Evolutionary conservation across 345 rosid species (phyloP).

Genomic region (Sisymbrium irio): DNA sequence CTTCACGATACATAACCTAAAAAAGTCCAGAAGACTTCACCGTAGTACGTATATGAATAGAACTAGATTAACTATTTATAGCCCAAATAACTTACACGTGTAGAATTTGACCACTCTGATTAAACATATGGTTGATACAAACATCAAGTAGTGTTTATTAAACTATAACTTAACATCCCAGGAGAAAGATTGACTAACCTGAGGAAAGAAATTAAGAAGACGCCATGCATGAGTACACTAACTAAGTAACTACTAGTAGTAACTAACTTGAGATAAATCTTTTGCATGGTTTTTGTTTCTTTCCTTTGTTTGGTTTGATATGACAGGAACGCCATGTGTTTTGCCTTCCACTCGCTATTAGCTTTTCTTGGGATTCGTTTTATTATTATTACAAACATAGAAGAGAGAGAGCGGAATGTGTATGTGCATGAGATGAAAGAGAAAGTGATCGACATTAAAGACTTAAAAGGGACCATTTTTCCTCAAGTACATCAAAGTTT

Average conservation of each 20-base stretch:
- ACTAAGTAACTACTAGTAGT: neutral
- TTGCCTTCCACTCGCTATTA: slow-evolving; percentile 32
- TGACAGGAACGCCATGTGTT: slow-evolving; percentile 30
- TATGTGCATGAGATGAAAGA: neutral
- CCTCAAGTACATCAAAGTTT: slow-evolving; percentile 32
- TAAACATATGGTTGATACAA: neutral
- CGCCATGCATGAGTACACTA: neutral
- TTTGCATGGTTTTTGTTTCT: slow-evolving; percentile 34
- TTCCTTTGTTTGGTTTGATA: slow-evolving; percentile 23
- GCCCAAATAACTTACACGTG: neutral
- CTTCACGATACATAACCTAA: neutral
- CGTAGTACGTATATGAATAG: neutral
- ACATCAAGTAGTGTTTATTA: neutral
- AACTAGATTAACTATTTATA: neutral
- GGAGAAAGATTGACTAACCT: neutral
- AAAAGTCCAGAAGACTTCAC: neutral
- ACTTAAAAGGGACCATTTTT: slow-evolving; percentile 29
- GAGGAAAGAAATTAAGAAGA: neutral
- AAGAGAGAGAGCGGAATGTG: neutral
- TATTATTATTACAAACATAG: neutral
- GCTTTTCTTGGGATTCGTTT: slow-evolving; percentile 39
- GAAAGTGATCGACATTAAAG: slow-evolving; percentile 29
- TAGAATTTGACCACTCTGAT: neutral
- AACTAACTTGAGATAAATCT: slow-evolving; percentile 12
- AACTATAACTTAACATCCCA: neutral